Percentiles rank a stretch among this genome's conserved stretches.
Conservation (phyloP, 768 basidiomycete genomes). For the Thelephora aurantiotincta region DNA sequence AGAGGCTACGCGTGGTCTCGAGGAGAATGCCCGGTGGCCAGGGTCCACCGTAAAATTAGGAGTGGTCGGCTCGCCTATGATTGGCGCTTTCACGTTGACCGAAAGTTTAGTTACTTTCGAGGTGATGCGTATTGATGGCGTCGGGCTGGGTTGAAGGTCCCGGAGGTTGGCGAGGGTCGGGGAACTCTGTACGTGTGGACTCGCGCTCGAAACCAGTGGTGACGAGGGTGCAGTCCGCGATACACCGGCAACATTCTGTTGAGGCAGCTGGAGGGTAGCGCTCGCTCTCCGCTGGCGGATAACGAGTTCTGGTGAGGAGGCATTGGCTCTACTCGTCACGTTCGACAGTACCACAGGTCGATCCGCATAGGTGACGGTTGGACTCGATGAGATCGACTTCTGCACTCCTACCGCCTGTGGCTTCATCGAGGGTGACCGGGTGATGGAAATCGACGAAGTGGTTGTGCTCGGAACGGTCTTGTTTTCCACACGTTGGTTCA, state of each 20-base stretch:
- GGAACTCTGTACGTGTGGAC: too few relatives aligned
- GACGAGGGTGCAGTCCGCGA: conserved; percentile 2
- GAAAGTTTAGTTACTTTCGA: neutral
- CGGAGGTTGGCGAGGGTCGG: too few relatives aligned
- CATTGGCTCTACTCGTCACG: neutral
- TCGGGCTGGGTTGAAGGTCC: neutral
- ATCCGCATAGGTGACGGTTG: too few relatives aligned
- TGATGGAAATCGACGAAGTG: neutral
- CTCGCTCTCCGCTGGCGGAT: neutral
- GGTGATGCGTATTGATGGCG: neutral
- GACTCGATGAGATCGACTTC: too few relatives aligned
- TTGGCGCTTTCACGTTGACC: neutral
- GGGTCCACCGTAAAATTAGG: conserved; percentile 3
- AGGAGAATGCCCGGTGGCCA: conserved; percentile 7
- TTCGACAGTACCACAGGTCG: too few relatives aligned
- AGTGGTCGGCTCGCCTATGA: neutral
- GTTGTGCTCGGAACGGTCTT: conserved; percentile 4
- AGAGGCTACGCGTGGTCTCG: conserved; percentile 15
- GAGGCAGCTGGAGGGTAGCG: neutral
- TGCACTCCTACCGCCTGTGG: neutral
- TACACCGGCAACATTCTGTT: neutral
- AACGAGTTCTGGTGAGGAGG: neutral
- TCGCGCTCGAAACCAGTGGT: neutral
- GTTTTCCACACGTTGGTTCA: neutral
- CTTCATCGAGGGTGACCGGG: neutral